Conservation (phyloP, 225 moss, liverwort and hornwort genomes). For the Climacium dendroides region DNA sequence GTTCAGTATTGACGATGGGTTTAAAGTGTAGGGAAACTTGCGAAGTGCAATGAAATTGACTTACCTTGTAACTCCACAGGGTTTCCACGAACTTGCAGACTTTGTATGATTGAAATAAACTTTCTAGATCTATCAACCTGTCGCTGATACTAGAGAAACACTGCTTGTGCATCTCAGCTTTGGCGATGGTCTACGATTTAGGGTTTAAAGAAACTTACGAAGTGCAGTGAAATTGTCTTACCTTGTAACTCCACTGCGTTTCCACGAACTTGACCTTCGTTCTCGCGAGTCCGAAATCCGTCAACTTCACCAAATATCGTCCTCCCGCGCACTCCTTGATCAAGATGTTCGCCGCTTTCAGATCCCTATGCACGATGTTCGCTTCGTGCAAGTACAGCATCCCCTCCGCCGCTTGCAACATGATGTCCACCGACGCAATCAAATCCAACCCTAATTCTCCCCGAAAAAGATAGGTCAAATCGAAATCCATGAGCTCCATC, state of each 20-base stretch:
- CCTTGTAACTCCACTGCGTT: background rate
- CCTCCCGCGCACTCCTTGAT: background rate
- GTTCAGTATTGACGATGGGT: background rate
- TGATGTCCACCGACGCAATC: background rate
- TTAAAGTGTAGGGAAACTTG: background rate
- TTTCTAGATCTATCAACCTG: too few species aligned
- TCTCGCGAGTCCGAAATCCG: slow-evolving; percentile 11
- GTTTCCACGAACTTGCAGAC: background rate
- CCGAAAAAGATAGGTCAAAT: background rate
- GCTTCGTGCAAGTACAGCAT: slow-evolving; percentile 10
- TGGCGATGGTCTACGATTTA: too few species aligned
- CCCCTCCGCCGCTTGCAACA: slow-evolving; percentile 10
- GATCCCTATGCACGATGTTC: slow-evolving; percentile 11
- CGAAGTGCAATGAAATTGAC: too few species aligned
- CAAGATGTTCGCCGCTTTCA: slow-evolving; percentile 11
- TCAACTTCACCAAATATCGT: slow-evolving; percentile 2
- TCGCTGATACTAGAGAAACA: too few species aligned
- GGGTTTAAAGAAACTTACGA: background rate
- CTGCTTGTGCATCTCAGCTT: background rate
- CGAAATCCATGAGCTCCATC: slow-evolving; percentile 16
- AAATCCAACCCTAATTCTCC: background rate
- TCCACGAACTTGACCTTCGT: background rate
- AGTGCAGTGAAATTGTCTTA: background rate
- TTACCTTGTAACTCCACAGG: background rate
- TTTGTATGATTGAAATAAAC: too few species aligned